These are phyloP conservation scores for Penicillium sp. DNA, from an alignment of 2,329 filamentous ascomycete genomes.

Conservation along the genomic window DNA sequence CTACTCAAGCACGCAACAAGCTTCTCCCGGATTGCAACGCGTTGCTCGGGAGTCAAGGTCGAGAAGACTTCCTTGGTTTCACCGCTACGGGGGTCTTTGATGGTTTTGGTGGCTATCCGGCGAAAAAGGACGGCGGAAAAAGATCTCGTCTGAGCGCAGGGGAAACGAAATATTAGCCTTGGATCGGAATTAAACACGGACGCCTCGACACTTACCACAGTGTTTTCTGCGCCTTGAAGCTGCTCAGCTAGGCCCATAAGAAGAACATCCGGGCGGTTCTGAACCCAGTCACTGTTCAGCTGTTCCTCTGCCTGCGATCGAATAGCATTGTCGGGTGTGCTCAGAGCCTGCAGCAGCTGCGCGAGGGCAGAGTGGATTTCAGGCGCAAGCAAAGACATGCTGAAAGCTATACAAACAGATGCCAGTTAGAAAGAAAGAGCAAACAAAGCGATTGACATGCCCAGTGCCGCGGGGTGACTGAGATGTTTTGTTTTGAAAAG, in stretches of 20 bases:
- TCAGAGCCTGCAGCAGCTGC: constrained; percentile 81
- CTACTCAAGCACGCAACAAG: constrained; percentile 70
- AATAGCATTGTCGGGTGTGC: constrained; percentile 81
- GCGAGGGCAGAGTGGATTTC: constrained; percentile 80
- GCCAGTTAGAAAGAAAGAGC: constrained; percentile 13
- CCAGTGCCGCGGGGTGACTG: constrained; percentile 9
- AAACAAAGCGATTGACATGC: constrained; percentile 15
- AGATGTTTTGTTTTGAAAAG: constrained; percentile 3
- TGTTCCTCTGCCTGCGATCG: constrained; percentile 86
- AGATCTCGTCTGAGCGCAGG: constrained; percentile 65
- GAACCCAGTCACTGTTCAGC: constrained; percentile 85
- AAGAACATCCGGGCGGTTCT: constrained; percentile 74
- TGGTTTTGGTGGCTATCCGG: constrained; percentile 82
- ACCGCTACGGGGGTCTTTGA: constrained; percentile 65
- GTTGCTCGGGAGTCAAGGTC: constrained; percentile 69
- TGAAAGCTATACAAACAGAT: constrained; percentile 25
- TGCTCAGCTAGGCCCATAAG: constrained; percentile 94
- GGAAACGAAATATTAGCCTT: background rate
- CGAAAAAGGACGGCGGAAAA: constrained; percentile 94
- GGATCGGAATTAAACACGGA: background rate
- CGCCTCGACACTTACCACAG: constrained; percentile 53
- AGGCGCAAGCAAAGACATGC: constrained; percentile 80
- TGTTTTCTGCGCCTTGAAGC: constrained; percentile 71
- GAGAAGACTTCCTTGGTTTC: constrained; percentile 81
- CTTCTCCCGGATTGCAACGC: constrained; percentile 75